A percentile compares a stretch with the other conserved stretches of the same genome.
phyloP scores from a whole-genome alignment of 75 land plant species.

The Adiantum capillusveneris region DNA sequence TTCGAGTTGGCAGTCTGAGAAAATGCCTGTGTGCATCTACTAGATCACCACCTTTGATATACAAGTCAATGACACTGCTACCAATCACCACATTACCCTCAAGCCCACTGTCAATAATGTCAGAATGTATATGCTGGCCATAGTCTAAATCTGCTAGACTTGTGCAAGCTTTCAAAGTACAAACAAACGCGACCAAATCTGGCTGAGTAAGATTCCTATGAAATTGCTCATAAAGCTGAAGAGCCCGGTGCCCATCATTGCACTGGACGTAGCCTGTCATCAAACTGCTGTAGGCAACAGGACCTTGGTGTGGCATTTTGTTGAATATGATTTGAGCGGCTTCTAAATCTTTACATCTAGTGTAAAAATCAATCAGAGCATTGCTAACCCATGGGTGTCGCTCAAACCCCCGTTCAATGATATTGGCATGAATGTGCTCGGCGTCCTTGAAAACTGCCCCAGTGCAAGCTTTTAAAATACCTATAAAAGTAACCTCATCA shows the following conservation, averaged over 20 bases:
- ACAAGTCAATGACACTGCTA: slow-evolving; percentile 51
- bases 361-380: slow-evolving; percentile 61
- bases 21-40: slow-evolving; percentile 6
- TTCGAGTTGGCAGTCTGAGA: not conserved
- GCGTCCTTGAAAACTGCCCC: not conserved
- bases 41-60: slow-evolving; percentile 9
- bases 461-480: slow-evolving; percentile 14
- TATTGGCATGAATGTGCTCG: slow-evolving; percentile 8
- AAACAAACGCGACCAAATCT: not conserved
- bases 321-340: slow-evolving; percentile 39
- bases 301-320: slow-evolving; percentile 24
- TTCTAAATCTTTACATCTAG: slow-evolving; percentile 28
- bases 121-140: slow-evolving; percentile 44
- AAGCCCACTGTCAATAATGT: slow-evolving; percentile 37
- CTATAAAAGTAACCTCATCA: slow-evolving; percentile 4
- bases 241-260: slow-evolving; percentile 34
- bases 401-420: slow-evolving; percentile 6
- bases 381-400: slow-evolving; percentile 26
- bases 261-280: slow-evolving; percentile 54
- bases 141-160: slow-evolving; percentile 28
- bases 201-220: slow-evolving; percentile 23
- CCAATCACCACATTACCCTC: slow-evolving; percentile 32
- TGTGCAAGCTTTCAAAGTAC: slow-evolving; percentile 42
- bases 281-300: slow-evolving; percentile 60
- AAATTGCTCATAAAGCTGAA: slow-evolving; percentile 34